A percentile compares a stretch with the other conserved stretches of the same genome.
These are phyloP conservation scores for Asterionellopsis glacialis DNA, from an alignment of 108 stramenopile genomes.

Conservation along the genomic window DNA sequence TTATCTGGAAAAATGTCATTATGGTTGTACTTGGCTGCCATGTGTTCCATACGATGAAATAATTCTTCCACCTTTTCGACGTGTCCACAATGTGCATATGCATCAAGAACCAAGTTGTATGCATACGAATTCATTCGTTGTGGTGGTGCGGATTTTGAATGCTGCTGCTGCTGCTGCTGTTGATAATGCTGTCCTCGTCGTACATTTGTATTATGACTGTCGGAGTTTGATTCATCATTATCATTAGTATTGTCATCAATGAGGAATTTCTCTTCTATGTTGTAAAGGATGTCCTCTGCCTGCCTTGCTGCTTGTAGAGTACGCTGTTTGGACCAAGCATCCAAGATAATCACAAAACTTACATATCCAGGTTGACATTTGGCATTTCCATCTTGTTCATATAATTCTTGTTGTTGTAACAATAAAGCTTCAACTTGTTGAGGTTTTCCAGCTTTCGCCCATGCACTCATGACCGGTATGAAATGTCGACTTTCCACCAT, in stretches of 20 bases:
- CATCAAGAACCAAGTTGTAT: constrained; percentile 3
- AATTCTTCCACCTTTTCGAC: constrained; percentile 5
- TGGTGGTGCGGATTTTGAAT: no score
- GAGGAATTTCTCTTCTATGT: constrained; percentile 15
- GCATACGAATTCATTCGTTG: no score
- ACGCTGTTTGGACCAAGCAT: constrained; percentile 23
- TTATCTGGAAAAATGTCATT: constrained; percentile 12
- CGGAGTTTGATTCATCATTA: constrained; percentile 7
- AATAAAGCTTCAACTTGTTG: no score
- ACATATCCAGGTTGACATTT: no score
- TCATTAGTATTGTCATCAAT: constrained; percentile 5
- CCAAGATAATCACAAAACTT: constrained; percentile 11
- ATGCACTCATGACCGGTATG: background rate
- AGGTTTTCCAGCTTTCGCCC: no score
- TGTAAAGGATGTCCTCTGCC: constrained; percentile 21
- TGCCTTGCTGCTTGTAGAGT: constrained; percentile 8
- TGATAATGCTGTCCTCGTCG: background rate
- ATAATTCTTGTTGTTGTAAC: no score
- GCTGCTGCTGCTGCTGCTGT: background rate
- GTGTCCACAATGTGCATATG: background rate
- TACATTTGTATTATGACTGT: constrained; percentile 3
- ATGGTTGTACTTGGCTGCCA: constrained; percentile 1
- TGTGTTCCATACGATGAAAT: constrained; percentile 13
- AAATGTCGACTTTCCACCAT: background rate
- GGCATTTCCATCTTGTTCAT: no score